Percentiles rank a stretch among this genome's conserved stretches.
phyloP scores from a whole-genome alignment of 345 rosid species.

The Citrus cavaleriei region DNA sequence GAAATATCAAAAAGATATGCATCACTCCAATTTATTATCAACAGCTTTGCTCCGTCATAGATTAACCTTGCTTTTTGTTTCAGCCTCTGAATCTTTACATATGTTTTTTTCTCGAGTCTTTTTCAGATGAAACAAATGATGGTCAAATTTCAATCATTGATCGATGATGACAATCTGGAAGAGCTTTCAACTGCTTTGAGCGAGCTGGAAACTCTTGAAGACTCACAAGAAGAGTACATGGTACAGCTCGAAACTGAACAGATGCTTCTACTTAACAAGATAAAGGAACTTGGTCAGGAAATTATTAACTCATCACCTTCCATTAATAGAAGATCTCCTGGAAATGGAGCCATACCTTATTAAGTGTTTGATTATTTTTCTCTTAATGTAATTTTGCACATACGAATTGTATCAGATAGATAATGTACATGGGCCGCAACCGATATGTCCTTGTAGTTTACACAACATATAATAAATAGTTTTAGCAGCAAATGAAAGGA shows the following conservation, averaged over 20 bases:
- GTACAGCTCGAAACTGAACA: conserved; percentile 89
- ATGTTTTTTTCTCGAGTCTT: neutral
- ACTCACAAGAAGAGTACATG: conserved; percentile 71
- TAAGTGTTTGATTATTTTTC: conserved; percentile 8
- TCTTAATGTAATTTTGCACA: neutral
- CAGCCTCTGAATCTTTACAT: neutral
- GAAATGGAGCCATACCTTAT: conserved; percentile 23
- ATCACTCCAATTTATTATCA: neutral
- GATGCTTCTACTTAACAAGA: conserved; percentile 68
- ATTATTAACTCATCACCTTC: conserved; percentile 54
- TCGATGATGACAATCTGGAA: conserved; percentile 63
- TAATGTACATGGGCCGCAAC: neutral
- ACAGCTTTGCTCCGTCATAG: neutral
- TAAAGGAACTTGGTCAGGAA: conserved; percentile 89
- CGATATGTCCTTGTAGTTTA: neutral
- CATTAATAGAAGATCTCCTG: conserved; percentile 39
- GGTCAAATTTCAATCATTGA: conserved; percentile 51
- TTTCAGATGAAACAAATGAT: conserved; percentile 65
- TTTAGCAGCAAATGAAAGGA: neutral
- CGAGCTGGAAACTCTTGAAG: conserved; percentile 74
- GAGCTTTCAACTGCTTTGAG: conserved; percentile 53
- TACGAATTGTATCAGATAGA: neutral
- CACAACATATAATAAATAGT: neutral
- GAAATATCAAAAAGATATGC: neutral
- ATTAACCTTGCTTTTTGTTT: neutral